phyloP scores from a whole-genome alignment of 257 asterid species.

The Coffea eugenioides region DNA sequence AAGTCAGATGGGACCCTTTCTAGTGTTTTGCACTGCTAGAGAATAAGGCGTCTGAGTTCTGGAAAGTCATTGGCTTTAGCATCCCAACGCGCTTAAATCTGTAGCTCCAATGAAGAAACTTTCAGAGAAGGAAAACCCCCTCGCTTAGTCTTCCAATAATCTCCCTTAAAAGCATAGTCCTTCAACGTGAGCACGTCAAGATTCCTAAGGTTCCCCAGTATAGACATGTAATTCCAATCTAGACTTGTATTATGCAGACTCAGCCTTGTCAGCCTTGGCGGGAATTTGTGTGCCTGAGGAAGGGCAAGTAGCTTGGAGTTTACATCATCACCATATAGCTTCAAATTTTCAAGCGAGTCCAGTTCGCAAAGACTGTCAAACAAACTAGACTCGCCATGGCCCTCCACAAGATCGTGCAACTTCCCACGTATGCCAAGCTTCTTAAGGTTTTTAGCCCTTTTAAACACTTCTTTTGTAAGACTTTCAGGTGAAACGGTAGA shows the following conservation, averaged over 20 bases:
- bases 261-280: constrained; percentile 19
- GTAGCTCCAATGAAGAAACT: constrained; percentile 20
- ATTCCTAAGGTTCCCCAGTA: constrained; percentile 10
- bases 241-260: constrained; percentile 20
- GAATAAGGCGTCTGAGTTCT: neutral
- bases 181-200: constrained; percentile 24
- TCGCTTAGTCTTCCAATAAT: constrained; percentile 15
- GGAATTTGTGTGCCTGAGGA: constrained; percentile 19
- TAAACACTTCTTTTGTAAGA: constrained; percentile 50
- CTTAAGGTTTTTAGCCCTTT: constrained; percentile 38
- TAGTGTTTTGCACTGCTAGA: constrained; percentile 6
- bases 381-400: constrained; percentile 24
- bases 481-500: constrained; percentile 56
- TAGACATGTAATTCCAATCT: constrained; percentile 19
- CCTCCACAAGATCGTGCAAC: constrained; percentile 34
- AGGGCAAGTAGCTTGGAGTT: neutral
- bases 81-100: constrained; percentile 17
- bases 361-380: constrained; percentile 42
- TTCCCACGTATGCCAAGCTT: constrained; percentile 48
- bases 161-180: constrained; percentile 19
- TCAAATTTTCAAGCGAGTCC: constrained; percentile 41
- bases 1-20: constrained; percentile 13
- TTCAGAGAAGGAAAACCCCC: constrained; percentile 22
- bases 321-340: constrained; percentile 40
- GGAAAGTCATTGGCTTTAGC: constrained; percentile 25